Evolutionary conservation across 1,284 basidiomycete species (phyloP).

Genomic region (Laetiporus sulphureus): DNA sequence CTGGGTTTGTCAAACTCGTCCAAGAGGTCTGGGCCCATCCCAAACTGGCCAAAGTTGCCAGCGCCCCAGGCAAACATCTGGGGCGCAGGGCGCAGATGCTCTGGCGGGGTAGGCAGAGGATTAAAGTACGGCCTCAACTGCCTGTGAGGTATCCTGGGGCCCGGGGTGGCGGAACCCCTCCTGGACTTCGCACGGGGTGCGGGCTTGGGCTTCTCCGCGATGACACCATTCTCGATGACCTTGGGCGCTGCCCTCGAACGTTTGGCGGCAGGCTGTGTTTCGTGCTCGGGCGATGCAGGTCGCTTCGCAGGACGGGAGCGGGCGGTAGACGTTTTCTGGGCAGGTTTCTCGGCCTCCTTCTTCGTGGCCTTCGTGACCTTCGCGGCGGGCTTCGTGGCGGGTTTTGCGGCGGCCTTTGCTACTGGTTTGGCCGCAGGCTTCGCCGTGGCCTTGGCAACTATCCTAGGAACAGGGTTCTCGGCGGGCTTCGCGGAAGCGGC

Average conservation of each 20-base stretch:
- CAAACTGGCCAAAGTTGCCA: conserved; percentile 86
- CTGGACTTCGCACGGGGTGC: conserved; percentile 6
- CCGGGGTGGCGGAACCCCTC: conserved; percentile 10
- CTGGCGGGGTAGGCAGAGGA: conserved; percentile 45
- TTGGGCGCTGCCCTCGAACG: conserved; percentile 13
- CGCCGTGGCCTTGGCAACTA: neutral
- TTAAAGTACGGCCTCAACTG: conserved; percentile 49
- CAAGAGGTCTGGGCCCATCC: conserved; percentile 64
- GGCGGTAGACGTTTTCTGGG: conserved; percentile 9
- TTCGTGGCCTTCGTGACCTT: conserved; percentile 26
- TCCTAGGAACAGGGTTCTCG: neutral
- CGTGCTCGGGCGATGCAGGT: conserved; percentile 13
- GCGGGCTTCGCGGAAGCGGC: conserved; percentile 21
- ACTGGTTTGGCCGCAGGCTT: conserved; percentile 20
- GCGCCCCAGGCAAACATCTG: conserved; percentile 79
- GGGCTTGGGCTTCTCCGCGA: conserved; percentile 3
- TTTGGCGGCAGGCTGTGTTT: conserved; percentile 17
- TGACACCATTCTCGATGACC: conserved; percentile 10
- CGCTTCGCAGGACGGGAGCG: conserved; percentile 11
- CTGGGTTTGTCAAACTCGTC: conserved; percentile 68
- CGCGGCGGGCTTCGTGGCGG: conserved; percentile 9
- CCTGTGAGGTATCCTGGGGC: conserved; percentile 27
- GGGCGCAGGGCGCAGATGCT: conserved; percentile 23
- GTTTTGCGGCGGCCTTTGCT: conserved; percentile 5
- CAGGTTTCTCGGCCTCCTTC: conserved; percentile 22